phyloP scores from a whole-genome alignment of 202 grass and related monocot species.

The Schoenoplectus tabernaemontani region DNA sequence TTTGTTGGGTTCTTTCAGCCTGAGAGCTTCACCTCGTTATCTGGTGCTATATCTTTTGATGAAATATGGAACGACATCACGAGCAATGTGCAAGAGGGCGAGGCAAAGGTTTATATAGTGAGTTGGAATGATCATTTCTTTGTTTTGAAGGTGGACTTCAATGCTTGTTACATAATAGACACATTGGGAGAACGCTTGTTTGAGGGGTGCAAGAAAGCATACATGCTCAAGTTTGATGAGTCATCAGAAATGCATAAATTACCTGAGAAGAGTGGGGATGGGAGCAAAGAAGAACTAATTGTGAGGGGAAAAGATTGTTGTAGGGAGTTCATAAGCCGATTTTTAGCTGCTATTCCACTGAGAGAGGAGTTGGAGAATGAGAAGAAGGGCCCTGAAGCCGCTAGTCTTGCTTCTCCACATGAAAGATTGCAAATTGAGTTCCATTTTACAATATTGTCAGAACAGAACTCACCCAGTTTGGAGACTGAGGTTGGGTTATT shows the following conservation, averaged over 20 bases:
- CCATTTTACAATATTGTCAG: slow-evolving; percentile 42
- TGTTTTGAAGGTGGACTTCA: slow-evolving; percentile 59
- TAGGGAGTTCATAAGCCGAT: slow-evolving; percentile 92
- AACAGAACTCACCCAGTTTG: not conserved
- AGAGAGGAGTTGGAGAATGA: slow-evolving; percentile 85
- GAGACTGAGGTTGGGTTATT: slow-evolving; percentile 5
- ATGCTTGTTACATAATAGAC: slow-evolving; percentile 72
- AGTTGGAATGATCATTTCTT: slow-evolving; percentile 99
- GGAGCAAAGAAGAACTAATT: slow-evolving; percentile 32
- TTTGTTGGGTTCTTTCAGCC: slow-evolving; percentile 98
- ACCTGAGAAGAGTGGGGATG: not conserved
- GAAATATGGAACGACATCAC: slow-evolving; percentile 72
- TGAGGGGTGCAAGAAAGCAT: slow-evolving; percentile 86
- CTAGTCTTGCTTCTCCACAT: slow-evolving; percentile 35
- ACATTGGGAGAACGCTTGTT: slow-evolving; percentile 82
- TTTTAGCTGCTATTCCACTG: slow-evolving; percentile 80
- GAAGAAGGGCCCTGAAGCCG: slow-evolving; percentile 32
- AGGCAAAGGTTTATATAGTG: slow-evolving; percentile 59
- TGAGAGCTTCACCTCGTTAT: slow-evolving; percentile 71
- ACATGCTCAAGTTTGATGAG: slow-evolving; percentile 78
- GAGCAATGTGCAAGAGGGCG: slow-evolving; percentile 3
- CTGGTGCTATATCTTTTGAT: slow-evolving; percentile 78
- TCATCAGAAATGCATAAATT: slow-evolving; percentile 56
- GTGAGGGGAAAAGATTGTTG: slow-evolving; percentile 86
- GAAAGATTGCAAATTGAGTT: slow-evolving; percentile 93